Conservation (phyloP, 2,329 filamentous ascomycete genomes). For the Microsporum ferrugineum region DNA sequence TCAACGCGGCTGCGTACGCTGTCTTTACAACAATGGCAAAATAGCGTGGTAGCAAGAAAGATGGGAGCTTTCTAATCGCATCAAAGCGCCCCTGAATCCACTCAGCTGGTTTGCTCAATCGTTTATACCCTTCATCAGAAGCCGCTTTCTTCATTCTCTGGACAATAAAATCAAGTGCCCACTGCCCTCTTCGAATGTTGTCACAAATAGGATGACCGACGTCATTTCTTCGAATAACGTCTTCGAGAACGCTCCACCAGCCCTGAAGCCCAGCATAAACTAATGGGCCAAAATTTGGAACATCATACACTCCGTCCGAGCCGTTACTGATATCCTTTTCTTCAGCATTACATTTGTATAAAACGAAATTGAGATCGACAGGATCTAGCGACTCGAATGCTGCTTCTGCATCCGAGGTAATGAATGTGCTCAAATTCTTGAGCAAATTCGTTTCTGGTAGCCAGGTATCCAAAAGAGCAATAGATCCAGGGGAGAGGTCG, state of each 20-base stretch:
- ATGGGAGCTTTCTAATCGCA: conserved; percentile 72
- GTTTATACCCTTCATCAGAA: conserved; percentile 49
- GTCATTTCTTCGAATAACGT: conserved; percentile 78
- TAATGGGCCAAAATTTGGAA: conserved; percentile 71
- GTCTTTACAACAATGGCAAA: conserved; percentile 83
- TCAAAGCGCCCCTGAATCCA: conserved; percentile 83
- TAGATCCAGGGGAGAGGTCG: conserved; percentile 82
- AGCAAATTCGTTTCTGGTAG: conserved; percentile 79
- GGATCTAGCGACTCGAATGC: conserved; percentile 67
- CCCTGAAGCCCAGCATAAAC: conserved; percentile 96
- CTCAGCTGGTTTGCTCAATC: conserved; percentile 52
- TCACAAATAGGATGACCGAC: conserved; percentile 88
- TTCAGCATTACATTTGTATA: conserved; percentile 87
- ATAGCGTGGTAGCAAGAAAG: conserved; percentile 81
- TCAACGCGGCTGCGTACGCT: conserved; percentile 72
- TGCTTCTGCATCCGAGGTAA: conserved; percentile 66
- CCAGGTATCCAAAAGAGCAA: conserved; percentile 92
- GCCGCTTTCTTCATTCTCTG: conserved; percentile 64
- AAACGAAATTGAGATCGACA: conserved; percentile 76
- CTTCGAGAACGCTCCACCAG: conserved; percentile 87
- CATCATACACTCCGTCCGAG: conserved; percentile 74
- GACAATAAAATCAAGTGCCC: conserved; percentile 82
- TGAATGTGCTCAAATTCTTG: conserved; percentile 70
- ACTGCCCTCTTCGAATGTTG: conserved; percentile 80
- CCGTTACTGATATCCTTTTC: conserved; percentile 69